Conservation (phyloP, 2,329 filamentous ascomycete species). For the Fusarium nelsonii region DNA sequence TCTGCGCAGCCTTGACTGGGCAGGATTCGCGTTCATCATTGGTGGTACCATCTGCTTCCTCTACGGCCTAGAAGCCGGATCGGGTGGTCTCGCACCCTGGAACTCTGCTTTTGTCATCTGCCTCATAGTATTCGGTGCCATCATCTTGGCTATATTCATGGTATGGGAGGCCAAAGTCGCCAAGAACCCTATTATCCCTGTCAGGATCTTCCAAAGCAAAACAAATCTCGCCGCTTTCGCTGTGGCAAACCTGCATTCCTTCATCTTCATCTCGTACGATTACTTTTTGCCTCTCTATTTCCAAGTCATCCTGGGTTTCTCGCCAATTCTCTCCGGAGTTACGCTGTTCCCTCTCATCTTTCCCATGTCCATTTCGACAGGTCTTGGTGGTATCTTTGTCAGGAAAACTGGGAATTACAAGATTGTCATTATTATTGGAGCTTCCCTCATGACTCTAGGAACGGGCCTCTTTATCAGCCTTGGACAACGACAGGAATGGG, state of each 20-base stretch:
- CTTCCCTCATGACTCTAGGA: slow-evolving; percentile 71
- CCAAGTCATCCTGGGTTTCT: slow-evolving; percentile 76
- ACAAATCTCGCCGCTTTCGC: slow-evolving; percentile 75
- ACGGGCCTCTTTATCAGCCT: slow-evolving; percentile 74
- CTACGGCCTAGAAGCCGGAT: slow-evolving; percentile 84
- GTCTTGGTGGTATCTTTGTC: slow-evolving; percentile 66
- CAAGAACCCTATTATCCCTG: slow-evolving; percentile 81
- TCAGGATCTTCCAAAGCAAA: slow-evolving; percentile 73
- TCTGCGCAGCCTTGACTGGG: slow-evolving; percentile 72
- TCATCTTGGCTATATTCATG: slow-evolving; percentile 74
- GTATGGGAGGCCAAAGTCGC: slow-evolving; percentile 79
- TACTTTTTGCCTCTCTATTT: slow-evolving; percentile 90
- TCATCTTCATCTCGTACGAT: slow-evolving; percentile 79
- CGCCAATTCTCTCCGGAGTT: slow-evolving; percentile 77
- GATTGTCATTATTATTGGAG: slow-evolving; percentile 68
- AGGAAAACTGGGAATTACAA: slow-evolving; percentile 74
- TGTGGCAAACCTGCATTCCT: slow-evolving; percentile 78
- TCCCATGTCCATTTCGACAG: slow-evolving; percentile 72
- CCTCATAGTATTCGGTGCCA: slow-evolving; percentile 77
- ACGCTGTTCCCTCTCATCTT: slow-evolving; percentile 80
- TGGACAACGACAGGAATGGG: slow-evolving; percentile 62
- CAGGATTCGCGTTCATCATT: slow-evolving; percentile 69
- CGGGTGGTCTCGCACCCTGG: slow-evolving; percentile 79
- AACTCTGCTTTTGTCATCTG: slow-evolving; percentile 79
- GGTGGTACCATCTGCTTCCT: slow-evolving; percentile 89